These are phyloP conservation scores for Capillidium rhysosporum DNA, from an alignment of 371 early-diverging fungal genomes.

Conservation along the genomic window DNA sequence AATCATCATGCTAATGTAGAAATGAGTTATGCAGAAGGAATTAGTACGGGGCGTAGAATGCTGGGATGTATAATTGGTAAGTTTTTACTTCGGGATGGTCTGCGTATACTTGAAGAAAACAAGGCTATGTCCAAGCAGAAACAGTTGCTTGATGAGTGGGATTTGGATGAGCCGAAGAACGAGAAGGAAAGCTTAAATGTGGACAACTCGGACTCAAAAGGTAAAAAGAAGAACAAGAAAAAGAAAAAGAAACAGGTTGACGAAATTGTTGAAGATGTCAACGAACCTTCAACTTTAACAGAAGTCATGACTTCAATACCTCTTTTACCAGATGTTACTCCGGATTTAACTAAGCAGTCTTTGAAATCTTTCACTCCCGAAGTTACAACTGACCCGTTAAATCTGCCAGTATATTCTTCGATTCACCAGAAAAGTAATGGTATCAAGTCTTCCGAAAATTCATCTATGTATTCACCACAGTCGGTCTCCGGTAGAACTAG, in stretches of 20 bases:
- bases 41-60: slow-evolving; percentile 40
- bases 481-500: too few species aligned
- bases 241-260: slow-evolving; percentile 15
- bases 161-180: slow-evolving; percentile 13
- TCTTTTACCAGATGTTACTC: not conserved
- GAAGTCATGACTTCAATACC: not conserved
- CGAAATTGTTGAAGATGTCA: slow-evolving; percentile 3
- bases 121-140: slow-evolving; percentile 45
- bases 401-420: not conserved
- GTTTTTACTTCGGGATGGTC: slow-evolving; percentile 46
- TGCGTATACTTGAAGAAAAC: slow-evolving; percentile 41
- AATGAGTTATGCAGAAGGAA: slow-evolving; percentile 38
- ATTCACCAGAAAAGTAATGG: too few species aligned
- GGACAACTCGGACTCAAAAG: not conserved
- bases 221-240: slow-evolving; percentile 16
- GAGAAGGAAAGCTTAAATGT: slow-evolving; percentile 7
- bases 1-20: slow-evolving; percentile 29
- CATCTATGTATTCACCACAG: too few species aligned
- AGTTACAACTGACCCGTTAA: not conserved
- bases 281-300: not conserved
- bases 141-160: slow-evolving; percentile 31
- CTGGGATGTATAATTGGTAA: slow-evolving; percentile 45
- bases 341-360: not conserved
- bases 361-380: not conserved
- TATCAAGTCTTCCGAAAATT: too few species aligned